Base-by-base conservation (phyloP, 345 rosid genomes). In the Sapria himalayana region DNA sequence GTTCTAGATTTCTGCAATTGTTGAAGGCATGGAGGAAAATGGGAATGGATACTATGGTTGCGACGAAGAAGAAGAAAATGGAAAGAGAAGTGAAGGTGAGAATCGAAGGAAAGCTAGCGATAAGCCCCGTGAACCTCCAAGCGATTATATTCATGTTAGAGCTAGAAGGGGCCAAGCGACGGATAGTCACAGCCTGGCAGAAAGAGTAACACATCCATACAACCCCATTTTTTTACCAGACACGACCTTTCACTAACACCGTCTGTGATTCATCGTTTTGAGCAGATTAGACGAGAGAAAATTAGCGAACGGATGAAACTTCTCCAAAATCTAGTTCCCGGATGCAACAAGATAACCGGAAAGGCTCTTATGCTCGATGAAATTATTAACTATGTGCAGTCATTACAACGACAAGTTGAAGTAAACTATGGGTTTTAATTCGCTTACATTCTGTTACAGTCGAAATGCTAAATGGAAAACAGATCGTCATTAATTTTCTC, bases 121-220 rank as follows among this genome's bases (percentile, higher is more conserved):
- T 19, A 78, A 85, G 67, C 49, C 61, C 3, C 59, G 72, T 1
- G 96, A 85, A 63, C 73, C 92, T 0, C 69, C 64, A 0, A 78
- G 71, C 60, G 94, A 85, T 54, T 85, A 77, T 27, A 85, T 85
- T 50, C 94, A 81, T 70, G 96, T 85, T 8, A 62, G 96, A 66
- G 93, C 94, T 5, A 67, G 93, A 55, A 69, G 96, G 47, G 96
- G 97, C 20, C 94, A 86, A 68, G 97, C 97, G 33, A 86, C 97
- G 16, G 97, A 86, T 40, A 81, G 89, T 46, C 97, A 86, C 43
- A 86, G 97, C 44, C 69, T 86, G 15, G 94, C 97, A 22, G 97
- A 86, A 74, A 66, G 97, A 60, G 97, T 85, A 37, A 67, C 72
- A 52, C 25, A 36, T n/a, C n/a, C n/a, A n/a, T 38, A 29, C 15